Conservation (phyloP, 164 flowering plant species). For the Berberis vulgaris region DNA sequence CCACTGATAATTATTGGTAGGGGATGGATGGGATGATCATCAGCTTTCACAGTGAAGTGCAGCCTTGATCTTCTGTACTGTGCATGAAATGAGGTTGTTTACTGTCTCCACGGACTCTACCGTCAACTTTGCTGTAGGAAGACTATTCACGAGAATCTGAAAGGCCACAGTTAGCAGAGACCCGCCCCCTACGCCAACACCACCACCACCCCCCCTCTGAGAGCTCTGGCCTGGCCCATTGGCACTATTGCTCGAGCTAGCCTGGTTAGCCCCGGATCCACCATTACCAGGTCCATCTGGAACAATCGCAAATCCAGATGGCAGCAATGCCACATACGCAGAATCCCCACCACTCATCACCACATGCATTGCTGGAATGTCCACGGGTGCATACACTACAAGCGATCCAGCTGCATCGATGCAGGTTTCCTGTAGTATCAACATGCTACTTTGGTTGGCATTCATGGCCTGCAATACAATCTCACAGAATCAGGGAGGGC, state of each 20-base stretch:
- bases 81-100: conserved; percentile 87
- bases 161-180: conserved; percentile 89
- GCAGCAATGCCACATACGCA: conserved; percentile 84
- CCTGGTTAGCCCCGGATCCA: background rate
- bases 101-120: conserved; percentile 97
- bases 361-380: conserved; percentile 90
- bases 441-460: conserved; percentile 82
- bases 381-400: conserved; percentile 97
- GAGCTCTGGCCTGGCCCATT: conserved; percentile 10
- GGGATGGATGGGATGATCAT: background rate
- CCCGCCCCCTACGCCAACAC: conserved; percentile 39
- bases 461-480: conserved; percentile 58
- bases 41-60: conserved; percentile 80
- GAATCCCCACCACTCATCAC: conserved; percentile 99
- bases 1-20: background rate
- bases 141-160: conserved; percentile 82
- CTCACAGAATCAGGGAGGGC: background rate
- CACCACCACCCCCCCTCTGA: conserved; percentile 14
- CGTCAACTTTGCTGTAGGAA: conserved; percentile 91
- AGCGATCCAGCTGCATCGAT: conserved; percentile 79
- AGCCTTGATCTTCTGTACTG: conserved; percentile 92
- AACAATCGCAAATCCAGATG: conserved; percentile 80
- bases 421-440: conserved; percentile 92
- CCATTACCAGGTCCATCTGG: conserved; percentile 67
- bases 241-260: conserved; percentile 3